phyloP scores from a whole-genome alignment of 805 yeast species.

The Hagleromyces aurorensis region DNA sequence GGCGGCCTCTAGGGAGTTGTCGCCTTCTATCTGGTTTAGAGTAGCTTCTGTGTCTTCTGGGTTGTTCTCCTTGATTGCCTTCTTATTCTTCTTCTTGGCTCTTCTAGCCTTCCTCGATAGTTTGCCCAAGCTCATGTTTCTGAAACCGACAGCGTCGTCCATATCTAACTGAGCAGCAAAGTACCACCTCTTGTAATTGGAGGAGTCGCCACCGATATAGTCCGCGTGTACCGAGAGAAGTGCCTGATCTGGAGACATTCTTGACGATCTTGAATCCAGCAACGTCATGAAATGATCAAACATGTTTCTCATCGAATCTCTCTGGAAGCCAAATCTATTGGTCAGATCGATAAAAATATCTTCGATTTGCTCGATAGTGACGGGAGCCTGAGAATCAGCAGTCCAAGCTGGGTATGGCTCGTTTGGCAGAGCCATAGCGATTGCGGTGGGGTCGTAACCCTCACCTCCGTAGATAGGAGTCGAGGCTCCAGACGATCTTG shows the following conservation, averaged over 20 bases:
- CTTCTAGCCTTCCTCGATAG: slow-evolving; percentile 71
- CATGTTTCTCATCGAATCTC: slow-evolving; percentile 89
- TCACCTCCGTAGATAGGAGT: slow-evolving; percentile 83
- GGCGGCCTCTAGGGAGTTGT: slow-evolving; percentile 78
- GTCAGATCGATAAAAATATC: slow-evolving; percentile 78
- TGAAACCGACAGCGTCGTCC: slow-evolving; percentile 77
- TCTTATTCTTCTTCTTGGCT: slow-evolving; percentile 73
- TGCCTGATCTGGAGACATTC: slow-evolving; percentile 89
- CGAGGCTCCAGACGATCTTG: slow-evolving; percentile 85
- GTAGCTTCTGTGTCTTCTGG: slow-evolving; percentile 54
- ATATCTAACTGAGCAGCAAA: slow-evolving; percentile 83
- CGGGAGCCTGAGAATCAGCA: slow-evolving; percentile 87
- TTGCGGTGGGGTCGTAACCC: slow-evolving; percentile 49
- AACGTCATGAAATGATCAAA: slow-evolving; percentile 82
- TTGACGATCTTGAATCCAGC: slow-evolving; percentile 73
- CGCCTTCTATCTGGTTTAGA: slow-evolving; percentile 66
- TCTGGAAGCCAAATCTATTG: slow-evolving; percentile 81
- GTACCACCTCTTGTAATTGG: slow-evolving; percentile 82
- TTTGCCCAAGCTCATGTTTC: slow-evolving; percentile 73
- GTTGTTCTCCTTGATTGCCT: slow-evolving; percentile 61
- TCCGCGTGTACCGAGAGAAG: slow-evolving; percentile 76
- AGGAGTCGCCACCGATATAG: slow-evolving; percentile 80
- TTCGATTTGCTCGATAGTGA: slow-evolving; percentile 76
- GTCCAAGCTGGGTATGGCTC: slow-evolving; percentile 99
- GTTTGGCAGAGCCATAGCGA: slow-evolving; percentile 64